These are phyloP conservation scores for Tetrapisispora fleetii DNA, from an alignment of 805 yeast genomes.

Conservation along the genomic window DNA sequence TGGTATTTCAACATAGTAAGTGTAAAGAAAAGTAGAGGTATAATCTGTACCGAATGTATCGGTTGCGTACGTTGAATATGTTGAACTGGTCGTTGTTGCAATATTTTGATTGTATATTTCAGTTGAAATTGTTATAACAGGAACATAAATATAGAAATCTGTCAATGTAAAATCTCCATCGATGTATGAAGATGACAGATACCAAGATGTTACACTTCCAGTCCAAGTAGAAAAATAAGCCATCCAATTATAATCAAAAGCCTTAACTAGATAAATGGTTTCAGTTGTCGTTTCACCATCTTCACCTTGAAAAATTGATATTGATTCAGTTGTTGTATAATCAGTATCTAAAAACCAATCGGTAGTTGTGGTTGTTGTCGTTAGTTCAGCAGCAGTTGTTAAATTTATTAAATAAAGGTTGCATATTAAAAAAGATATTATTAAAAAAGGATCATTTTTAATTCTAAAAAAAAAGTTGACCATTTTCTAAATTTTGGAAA, in stretches of 20 bases:
- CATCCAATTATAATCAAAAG: background rate
- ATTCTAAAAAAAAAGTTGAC: background rate
- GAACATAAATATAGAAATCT: background rate
- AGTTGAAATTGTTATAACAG: background rate
- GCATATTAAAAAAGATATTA: background rate
- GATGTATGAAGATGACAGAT: background rate
- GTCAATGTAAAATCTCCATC: background rate
- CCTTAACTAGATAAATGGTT: background rate
- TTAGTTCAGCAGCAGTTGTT: background rate
- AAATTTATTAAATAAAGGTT: background rate
- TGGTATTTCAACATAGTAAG: slow-evolving; percentile 1
- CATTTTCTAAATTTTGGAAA: background rate
- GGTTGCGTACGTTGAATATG: background rate
- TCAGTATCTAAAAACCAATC: background rate
- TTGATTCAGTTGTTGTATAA: background rate
- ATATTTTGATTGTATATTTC: background rate
- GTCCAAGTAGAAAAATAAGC: background rate
- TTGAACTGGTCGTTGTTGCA: background rate
- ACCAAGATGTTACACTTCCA: background rate
- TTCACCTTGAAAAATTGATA: background rate
- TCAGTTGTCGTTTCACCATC: slow-evolving; percentile 2
- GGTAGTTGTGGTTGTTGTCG: background rate
- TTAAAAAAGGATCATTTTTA: background rate
- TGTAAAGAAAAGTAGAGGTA: background rate
- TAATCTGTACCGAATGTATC: background rate